Conservation (phyloP, 257 asterid genomes). For the Striga asiatica region DNA sequence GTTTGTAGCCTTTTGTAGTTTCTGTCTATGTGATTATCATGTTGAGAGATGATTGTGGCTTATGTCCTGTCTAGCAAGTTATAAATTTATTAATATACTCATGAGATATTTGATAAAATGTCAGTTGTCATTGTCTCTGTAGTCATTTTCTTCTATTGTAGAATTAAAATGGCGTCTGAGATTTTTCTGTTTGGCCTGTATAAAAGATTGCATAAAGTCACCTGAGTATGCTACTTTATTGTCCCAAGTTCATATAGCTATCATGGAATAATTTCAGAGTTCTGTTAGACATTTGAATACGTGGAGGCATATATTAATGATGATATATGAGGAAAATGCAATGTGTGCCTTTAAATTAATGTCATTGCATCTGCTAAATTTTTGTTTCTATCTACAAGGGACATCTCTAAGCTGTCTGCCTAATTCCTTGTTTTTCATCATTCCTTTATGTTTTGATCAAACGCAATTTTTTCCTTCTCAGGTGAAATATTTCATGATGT, state of each 20-base stretch:
- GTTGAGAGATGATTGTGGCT: not conserved
- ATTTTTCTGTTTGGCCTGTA: too few species aligned
- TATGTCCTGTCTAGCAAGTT: too few species aligned
- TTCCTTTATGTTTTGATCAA: not conserved
- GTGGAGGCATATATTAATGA: not conserved
- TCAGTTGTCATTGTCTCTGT: not conserved
- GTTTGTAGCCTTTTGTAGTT: too few species aligned
- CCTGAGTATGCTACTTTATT: not conserved
- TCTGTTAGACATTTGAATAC: not conserved
- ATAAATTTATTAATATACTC: not conserved
- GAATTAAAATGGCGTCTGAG: not conserved
- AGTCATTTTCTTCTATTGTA: not conserved
- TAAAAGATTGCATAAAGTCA: not conserved
- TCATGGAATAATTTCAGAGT: not conserved
- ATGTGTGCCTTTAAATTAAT: not conserved
- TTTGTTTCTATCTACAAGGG: not conserved
- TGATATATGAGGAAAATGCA: not conserved
- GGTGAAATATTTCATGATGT: constrained; percentile 49
- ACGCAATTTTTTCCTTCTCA: constrained; percentile 15
- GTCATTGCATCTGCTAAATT: not conserved
- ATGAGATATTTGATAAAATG: not conserved
- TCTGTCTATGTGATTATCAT: not conserved
- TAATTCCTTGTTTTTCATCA: not conserved
- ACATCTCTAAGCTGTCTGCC: not conserved
- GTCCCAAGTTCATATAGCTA: not conserved